Evolutionary conservation across 257 asterid genomes (phyloP).

Genomic region (Solanum virginianum): DNA sequence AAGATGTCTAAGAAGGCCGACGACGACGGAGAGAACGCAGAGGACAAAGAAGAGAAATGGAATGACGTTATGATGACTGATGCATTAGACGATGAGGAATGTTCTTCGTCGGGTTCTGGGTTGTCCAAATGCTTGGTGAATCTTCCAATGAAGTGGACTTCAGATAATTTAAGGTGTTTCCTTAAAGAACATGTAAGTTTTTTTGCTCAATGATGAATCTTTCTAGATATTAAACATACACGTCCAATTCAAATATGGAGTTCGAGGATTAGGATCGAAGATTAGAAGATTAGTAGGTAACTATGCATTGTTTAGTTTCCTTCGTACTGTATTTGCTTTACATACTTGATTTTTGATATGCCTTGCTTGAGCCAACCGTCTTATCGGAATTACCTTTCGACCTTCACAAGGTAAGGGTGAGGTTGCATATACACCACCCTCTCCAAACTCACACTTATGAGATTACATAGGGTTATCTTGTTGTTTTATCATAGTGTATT

Average conservation of each 20-base stretch:
- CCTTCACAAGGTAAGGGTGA: not conserved
- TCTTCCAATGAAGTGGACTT: conserved; percentile 83
- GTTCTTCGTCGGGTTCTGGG: conserved; percentile 15
- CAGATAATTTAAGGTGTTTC: conserved; percentile 48
- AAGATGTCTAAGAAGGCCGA: conserved; percentile 36
- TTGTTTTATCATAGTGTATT: not conserved
- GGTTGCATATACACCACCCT: not conserved
- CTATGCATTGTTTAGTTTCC: not conserved
- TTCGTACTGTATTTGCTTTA: not conserved
- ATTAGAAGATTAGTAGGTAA: not conserved
- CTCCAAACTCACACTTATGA: not conserved
- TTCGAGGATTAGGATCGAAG: not conserved
- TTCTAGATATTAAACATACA: not conserved
- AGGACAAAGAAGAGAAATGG: conserved; percentile 5
- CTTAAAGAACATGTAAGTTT: not conserved
- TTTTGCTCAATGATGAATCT: not conserved
- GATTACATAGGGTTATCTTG: not conserved
- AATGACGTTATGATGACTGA: conserved; percentile 83
- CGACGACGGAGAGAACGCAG: not conserved
- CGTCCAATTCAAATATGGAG: not conserved
- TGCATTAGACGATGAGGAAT: conserved; percentile 35
- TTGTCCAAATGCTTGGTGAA: conserved; percentile 66
- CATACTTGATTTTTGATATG: not conserved
- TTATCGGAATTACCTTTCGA: not conserved
- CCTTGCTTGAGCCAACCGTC: not conserved